Evolutionary conservation across 306 rosid genomes (phyloP), one percentile per base, ranked within the genome.

Genomic region (Styphnolobium japonicum): DNA sequence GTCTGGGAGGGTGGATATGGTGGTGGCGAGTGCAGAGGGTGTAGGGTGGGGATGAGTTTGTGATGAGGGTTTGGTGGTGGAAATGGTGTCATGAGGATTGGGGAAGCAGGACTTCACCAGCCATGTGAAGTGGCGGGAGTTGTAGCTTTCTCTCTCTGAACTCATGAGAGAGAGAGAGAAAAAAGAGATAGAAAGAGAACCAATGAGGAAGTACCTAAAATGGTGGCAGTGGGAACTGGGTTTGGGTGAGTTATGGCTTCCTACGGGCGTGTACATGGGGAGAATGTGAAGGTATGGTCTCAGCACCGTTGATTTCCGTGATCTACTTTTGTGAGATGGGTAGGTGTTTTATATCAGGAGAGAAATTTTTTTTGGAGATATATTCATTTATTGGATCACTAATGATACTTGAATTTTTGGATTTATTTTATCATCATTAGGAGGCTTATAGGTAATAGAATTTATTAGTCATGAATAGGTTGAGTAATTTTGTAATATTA

Each of bases 111-210:
- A 87, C 46, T 90, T 92, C 85, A 90, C 73, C 9, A 90, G 80
- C 95, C 97, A 90, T 65, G 97, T 67, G 81, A 92, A 87, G 75
- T 88, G 97, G 68, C 94, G 94, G 70, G 94, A 88, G 77, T 87
- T 88, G 86, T 90, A 85, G 84, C 67, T 85, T 33, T 90, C 92
- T 62, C 90, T 82, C 76, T 78, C 77, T 2, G 79, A 49, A 83
- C 80, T 66, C 84, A 86, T 86, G 7, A 14, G 33, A 22, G 42
- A 5, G 48, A 19, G 14, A 11, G 42, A 0, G 14, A 60, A 14
- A 23, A 7, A 14, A 10, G 63, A 16, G 2, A 9, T 15, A 21
- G 40, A 16, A 15, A 18, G 63, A 25, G 75, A 33, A 11, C 2
- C 2, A 27, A 22, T 10, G 23, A 36, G 23, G 4, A 48, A 48